Evolutionary conservation across 192 early-diverging fungal species (phyloP).

Genomic region (Backusella tuberculispora): DNA sequence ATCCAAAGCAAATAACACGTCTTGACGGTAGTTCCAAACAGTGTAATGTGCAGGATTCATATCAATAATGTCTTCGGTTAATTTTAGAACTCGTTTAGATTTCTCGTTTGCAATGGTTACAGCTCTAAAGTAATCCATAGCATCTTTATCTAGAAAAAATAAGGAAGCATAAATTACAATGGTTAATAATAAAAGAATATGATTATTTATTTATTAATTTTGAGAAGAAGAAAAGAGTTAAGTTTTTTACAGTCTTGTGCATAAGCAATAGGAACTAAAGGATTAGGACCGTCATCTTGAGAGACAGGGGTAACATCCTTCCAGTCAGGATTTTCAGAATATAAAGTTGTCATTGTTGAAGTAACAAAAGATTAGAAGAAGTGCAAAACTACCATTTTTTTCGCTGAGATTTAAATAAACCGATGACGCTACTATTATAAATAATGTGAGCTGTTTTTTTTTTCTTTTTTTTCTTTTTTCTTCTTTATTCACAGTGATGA

Average conservation of each 20-base stretch:
- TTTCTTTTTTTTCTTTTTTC: background rate
- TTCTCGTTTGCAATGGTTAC: constrained; percentile 71
- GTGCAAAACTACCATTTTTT: background rate
- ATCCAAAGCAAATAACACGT: constrained; percentile 70
- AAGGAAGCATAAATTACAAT: background rate
- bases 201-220: background rate
- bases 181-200: background rate
- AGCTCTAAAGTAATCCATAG: constrained; percentile 91
- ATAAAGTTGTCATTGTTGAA: background rate
- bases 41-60: constrained; percentile 95
- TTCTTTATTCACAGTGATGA: constrained; percentile 22
- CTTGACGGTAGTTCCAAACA: constrained; percentile 92
- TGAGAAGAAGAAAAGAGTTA: no score
- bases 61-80: constrained; percentile 81
- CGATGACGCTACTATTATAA: background rate
- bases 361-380: background rate
- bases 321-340: constrained; percentile 55
- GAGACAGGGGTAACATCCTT: constrained; percentile 71
- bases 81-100: constrained; percentile 76
- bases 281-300: constrained; percentile 81
- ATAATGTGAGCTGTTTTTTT: background rate
- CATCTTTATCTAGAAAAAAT: constrained; percentile 57
- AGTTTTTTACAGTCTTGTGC: constrained; percentile 66
- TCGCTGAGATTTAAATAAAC: background rate
- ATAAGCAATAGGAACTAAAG: constrained; percentile 83